A percentile compares a stretch with the other conserved stretches of the same genome.
phyloP scores from a whole-genome alignment of 1,284 basidiomycete genomes.

The Ceratobasidium sp. region DNA sequence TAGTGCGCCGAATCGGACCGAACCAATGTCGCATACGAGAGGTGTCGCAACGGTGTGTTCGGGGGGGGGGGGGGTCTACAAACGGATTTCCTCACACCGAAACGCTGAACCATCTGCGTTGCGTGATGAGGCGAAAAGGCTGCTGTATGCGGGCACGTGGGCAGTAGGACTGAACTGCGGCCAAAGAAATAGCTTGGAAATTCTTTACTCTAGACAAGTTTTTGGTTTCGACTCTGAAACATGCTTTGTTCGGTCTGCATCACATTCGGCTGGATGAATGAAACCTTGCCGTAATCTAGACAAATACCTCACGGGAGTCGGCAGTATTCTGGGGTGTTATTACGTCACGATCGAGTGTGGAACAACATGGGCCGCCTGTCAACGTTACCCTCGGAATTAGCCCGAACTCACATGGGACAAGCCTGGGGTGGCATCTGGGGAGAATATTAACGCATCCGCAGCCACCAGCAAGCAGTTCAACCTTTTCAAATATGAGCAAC shows the following conservation, averaged over 20 bases:
- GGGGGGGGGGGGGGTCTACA: constrained; percentile 49
- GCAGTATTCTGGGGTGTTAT: not conserved
- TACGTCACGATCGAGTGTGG: not conserved
- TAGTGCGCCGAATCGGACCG: not conserved
- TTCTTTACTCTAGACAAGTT: not conserved
- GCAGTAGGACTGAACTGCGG: not conserved
- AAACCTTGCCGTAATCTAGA: not conserved
- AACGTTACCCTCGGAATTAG: not conserved
- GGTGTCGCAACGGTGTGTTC: constrained; percentile 51
- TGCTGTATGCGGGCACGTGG: constrained; percentile 47
- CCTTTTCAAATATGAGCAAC: not conserved
- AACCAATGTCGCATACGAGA: constrained; percentile 46
- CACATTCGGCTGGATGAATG: not conserved
- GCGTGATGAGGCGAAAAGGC: constrained; percentile 51
- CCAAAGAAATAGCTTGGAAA: not conserved
- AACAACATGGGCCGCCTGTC: not conserved
- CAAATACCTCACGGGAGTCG: not conserved
- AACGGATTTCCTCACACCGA: constrained; percentile 46
- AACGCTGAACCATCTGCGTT: constrained; percentile 49
- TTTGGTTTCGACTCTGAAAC: not conserved
- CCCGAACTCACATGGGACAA: no score
- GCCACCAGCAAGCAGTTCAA: not conserved
- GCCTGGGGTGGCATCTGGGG: no score
- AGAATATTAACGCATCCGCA: no score
- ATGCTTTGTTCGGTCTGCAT: no score